These are phyloP conservation scores for Extremus antarcticus DNA, from an alignment of 495 filamentous ascomycete species.

Conservation along the genomic window DNA sequence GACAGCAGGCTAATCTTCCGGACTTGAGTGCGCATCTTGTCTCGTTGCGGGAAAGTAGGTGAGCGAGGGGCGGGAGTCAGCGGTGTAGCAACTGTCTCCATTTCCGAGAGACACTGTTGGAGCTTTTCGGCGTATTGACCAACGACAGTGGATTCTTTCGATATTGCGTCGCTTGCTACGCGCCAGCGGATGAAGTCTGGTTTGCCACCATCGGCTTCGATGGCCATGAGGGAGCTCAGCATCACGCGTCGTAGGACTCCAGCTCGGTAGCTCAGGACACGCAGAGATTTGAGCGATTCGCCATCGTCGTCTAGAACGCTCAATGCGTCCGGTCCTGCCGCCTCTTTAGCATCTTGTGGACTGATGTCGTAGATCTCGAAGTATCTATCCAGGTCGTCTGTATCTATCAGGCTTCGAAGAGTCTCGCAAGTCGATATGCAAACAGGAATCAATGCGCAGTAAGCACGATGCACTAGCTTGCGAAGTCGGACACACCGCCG, in stretches of 20 bases:
- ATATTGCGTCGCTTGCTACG: conserved; percentile 63
- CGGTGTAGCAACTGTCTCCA: conserved; percentile 54
- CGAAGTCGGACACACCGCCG: conserved; percentile 72
- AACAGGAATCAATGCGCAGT: conserved; percentile 56
- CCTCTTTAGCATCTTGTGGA: conserved; percentile 60
- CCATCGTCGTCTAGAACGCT: conserved; percentile 57
- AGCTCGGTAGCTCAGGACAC: conserved; percentile 65
- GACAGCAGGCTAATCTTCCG: conserved; percentile 77
- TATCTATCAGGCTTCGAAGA: conserved; percentile 61
- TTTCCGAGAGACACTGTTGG: conserved; percentile 61
- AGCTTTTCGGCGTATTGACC: conserved; percentile 45
- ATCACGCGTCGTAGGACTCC: conserved; percentile 72
- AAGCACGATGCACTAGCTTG: conserved; percentile 54
- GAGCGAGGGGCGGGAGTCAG: conserved; percentile 50
- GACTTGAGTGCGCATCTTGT: conserved; percentile 72
- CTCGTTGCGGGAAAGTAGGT: conserved; percentile 49
- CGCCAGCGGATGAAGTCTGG: conserved; percentile 73
- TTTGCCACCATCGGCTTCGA: conserved; percentile 75
- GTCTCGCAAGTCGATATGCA: conserved; percentile 55
- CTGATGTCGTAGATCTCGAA: conserved; percentile 87
- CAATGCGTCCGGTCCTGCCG: conserved; percentile 32
- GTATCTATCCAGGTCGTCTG: conserved; percentile 75
- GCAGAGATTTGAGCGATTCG: conserved; percentile 69
- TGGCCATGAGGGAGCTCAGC: conserved; percentile 73
- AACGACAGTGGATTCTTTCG: conserved; percentile 45